A percentile compares a stretch with the other conserved stretches of the same genome.
These are phyloP conservation scores for Citrus maxima DNA, from an alignment of 345 rosid genomes.

Conservation along the genomic window DNA sequence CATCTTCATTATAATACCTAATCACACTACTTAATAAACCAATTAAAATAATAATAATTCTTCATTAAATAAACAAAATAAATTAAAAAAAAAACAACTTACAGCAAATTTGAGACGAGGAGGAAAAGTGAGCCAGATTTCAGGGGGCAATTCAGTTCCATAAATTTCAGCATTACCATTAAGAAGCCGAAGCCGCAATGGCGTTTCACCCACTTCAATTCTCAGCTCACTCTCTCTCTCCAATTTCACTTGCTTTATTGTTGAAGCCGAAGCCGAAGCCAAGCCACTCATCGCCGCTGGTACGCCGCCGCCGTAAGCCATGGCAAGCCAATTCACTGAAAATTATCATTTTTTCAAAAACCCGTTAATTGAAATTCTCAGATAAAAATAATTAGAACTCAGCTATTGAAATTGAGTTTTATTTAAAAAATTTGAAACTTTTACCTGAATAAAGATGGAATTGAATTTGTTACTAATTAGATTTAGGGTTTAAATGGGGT, in stretches of 20 bases:
- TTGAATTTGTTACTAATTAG: not conserved
- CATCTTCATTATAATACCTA: not conserved
- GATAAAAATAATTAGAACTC: not conserved
- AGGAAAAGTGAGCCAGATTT: conserved; percentile 81
- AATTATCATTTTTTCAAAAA: not conserved
- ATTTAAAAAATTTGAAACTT: no score
- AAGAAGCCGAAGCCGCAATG: conserved; percentile 70
- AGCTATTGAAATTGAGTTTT: not conserved
- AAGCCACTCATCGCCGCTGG: not conserved
- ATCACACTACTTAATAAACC: not conserved
- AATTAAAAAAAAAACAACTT: conserved; percentile 2
- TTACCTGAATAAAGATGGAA: not conserved
- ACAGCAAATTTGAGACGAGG: conserved; percentile 88
- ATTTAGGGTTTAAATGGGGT: no score
- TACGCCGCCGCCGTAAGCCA: conserved; percentile 13
- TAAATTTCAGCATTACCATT: conserved; percentile 87
- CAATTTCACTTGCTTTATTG: conserved; percentile 70
- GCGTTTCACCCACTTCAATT: conserved; percentile 76
- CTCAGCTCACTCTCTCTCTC: conserved; percentile 88
- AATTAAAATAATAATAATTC: not conserved
- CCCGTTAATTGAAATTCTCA: not conserved
- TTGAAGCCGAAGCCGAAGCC: conserved; percentile 24
- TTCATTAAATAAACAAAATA: not conserved
- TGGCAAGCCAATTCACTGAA: not conserved
- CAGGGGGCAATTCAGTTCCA: conserved; percentile 85